Base-by-base conservation (phyloP, 805 yeast genomes). In the Starmerella lactis-condensi region DNA sequence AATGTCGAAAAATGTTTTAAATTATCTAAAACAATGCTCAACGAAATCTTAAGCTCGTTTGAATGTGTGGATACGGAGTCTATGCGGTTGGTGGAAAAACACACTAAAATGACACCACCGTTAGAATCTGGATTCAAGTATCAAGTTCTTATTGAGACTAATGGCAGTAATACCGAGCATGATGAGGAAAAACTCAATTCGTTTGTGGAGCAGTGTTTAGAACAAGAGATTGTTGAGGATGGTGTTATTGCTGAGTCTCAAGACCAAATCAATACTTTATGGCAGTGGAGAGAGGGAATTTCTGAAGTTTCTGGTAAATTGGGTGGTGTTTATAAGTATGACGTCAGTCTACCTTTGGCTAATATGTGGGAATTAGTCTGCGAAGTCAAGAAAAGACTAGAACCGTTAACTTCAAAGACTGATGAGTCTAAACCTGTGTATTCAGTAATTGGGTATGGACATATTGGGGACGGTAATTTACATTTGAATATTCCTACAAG, bases 261-360 rank as follows among this genome's bases (percentile, higher is more conserved):
- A 57, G 63, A 89, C 2, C 96, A 89, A 55, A 56, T 78, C 37
- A 63, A 62, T 38, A 71, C 70, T 34, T 64, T 89, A 45, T 89
- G 98, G 98, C 60, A 72, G 21, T 89, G 96, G 96, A 72, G 98
- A 58, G 98, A 89, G 57, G 66, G 75, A 39, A 70, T 85, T 40
- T 81, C 94, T 24, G 98, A 89, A 58, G 83, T 93, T 5, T 65
- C 78, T 5, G 75, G 77, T 30, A 64, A 67, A 37, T 71, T 64
- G 22, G 96, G 98, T 31, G 98, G 96, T 44, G 95, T 85, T 31
- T 89, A 85, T 62, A 89, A 89, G 58, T 89, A 89, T 50, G 98
- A 89, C 46, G 94, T 89, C 23, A 82, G 95, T 3, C 59, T 89
- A 37, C 96, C 96, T 22, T 63, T 89, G 41, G 61, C 66, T 14